These are phyloP conservation scores for Cafeteria roenbergensis DNA, from an alignment of 108 stramenopile species.

Conservation along the genomic window DNA sequence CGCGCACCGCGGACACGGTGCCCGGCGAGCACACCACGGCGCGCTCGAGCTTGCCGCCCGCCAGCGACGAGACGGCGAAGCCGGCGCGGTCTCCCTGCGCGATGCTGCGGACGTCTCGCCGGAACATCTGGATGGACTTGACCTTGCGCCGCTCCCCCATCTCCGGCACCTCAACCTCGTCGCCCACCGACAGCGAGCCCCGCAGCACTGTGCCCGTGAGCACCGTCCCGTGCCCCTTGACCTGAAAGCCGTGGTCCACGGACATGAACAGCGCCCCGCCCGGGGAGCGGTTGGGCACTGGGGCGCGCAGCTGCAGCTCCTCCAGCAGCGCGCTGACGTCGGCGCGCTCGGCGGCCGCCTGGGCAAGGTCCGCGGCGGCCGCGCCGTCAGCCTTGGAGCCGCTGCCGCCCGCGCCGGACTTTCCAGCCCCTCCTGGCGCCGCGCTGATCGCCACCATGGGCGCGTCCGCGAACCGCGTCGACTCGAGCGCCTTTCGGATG, in stretches of 20 bases:
- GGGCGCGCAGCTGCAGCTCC: neutral
- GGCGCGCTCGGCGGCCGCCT: neutral
- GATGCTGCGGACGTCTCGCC: constrained; percentile 43
- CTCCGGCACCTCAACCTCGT: constrained; percentile 75
- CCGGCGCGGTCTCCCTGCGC: constrained; percentile 86
- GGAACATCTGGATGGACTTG: constrained; percentile 93
- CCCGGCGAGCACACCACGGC: constrained; percentile 67
- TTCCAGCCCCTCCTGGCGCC: constrained; percentile 59
- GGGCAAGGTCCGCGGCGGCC: neutral
- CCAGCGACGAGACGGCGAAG: constrained; percentile 76
- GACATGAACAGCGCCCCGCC: constrained; percentile 15
- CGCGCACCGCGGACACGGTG: constrained; percentile 53
- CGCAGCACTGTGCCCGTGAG: constrained; percentile 80
- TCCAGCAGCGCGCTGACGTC: constrained; percentile 11
- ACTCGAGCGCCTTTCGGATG: constrained; percentile 44
- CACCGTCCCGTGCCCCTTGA: constrained; percentile 91
- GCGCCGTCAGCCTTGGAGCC: constrained; percentile 5
- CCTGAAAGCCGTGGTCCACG: constrained; percentile 85
- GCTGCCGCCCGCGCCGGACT: constrained; percentile 3
- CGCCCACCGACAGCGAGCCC: constrained; percentile 66
- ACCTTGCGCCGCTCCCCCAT: constrained; percentile 65
- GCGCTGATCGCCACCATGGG: constrained; percentile 67
- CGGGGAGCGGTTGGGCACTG: neutral
- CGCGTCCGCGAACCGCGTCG: constrained; percentile 58
- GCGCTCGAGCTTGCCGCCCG: constrained; percentile 74